Base-by-base conservation (phyloP, 306 rosid genomes). In the Adenanthera pavonina region DNA sequence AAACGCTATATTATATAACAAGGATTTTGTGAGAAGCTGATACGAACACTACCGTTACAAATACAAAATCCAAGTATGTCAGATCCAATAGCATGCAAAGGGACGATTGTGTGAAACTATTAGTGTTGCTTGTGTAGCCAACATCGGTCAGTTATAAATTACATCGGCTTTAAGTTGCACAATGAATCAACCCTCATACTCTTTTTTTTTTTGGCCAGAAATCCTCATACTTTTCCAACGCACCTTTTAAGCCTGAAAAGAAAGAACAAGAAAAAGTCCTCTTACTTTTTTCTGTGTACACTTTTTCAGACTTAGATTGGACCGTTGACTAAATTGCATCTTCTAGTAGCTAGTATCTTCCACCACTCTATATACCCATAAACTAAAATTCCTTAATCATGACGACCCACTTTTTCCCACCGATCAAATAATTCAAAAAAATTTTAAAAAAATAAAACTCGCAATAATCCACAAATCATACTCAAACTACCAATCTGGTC, bases 371-470 rank as follows among this genome's bases (percentile, higher is more conserved):
- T 15, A 64, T 35, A 25, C 66, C 76, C 69, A 81, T 11, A 46
- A 59, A 71, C 66, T 81, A 49, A 44, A 72, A 75, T 85, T 86
- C 80, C 83, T 78, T 68, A 86, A 87, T 85, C 76, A 82, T 74
- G 78, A 78, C 53, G 86, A 47, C 51, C 89, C 84, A 84, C 82
- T 82, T 89, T 80, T 74, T 14, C 52, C 2, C 65, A 81, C 62
- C 76, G 81, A 85, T 87, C 51, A 81, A 79, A 84, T 81, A 72
- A 91, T 84, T 79, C 12, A 86, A 84, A 83, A 86, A 71, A 79
- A 8, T 34, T 35, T 34, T 0, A 34, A 19, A 72, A 85, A 82
- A 82, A 51, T 25, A 25, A 25, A 25, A 25, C 30, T 81, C 61
- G 61, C 59, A 81, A 78, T 19, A 51, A 10, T 33, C 56, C 76